Percentiles rank a stretch among this genome's conserved stretches.
phyloP scores from a whole-genome alignment of 2,329 filamentous ascomycete species.

The Aspergillus tanneri region DNA sequence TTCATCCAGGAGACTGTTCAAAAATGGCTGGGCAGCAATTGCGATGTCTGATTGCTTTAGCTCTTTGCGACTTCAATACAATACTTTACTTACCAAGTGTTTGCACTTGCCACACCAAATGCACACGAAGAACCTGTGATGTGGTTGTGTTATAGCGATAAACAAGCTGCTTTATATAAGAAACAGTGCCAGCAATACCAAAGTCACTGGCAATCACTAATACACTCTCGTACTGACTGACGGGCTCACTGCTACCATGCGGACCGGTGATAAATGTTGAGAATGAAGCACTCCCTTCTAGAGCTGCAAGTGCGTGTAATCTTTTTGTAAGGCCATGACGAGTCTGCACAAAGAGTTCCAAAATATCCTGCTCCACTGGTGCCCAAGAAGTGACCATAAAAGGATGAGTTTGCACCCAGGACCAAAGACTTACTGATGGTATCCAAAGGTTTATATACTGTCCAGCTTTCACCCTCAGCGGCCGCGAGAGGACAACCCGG shows the following conservation, averaged over 20 bases:
- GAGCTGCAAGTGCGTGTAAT: too few relatives aligned
- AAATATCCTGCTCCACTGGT: constrained; percentile 7
- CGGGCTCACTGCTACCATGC: constrained; percentile 24
- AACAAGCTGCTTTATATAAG: constrained; percentile 34
- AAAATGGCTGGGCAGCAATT: background rate
- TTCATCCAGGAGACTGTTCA: background rate
- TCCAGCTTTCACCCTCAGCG: background rate
- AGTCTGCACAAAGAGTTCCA: constrained; percentile 31
- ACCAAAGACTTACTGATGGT: constrained; percentile 14
- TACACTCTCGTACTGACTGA: constrained; percentile 29
- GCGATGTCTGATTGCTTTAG: background rate
- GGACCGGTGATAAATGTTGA: constrained; percentile 28
- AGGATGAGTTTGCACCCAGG: constrained; percentile 20
- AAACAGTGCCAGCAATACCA: constrained; percentile 29
- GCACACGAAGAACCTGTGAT: constrained; percentile 22
- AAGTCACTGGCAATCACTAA: constrained; percentile 34
- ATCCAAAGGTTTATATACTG: constrained; percentile 25
- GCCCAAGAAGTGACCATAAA: constrained; percentile 24
- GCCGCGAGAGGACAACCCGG: background rate
- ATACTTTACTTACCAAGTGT: too few relatives aligned
- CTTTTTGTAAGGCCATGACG: constrained; percentile 5
- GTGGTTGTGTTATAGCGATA: constrained; percentile 26
- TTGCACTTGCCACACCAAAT: constrained; percentile 34
- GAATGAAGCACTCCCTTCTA: too few relatives aligned
- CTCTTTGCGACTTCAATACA: too few relatives aligned